A percentile compares a stretch with the other conserved stretches of the same genome.
These are phyloP conservation scores for Nowakowskiella sp. DNA, from an alignment of 192 early-diverging fungal genomes.

Conservation along the genomic window DNA sequence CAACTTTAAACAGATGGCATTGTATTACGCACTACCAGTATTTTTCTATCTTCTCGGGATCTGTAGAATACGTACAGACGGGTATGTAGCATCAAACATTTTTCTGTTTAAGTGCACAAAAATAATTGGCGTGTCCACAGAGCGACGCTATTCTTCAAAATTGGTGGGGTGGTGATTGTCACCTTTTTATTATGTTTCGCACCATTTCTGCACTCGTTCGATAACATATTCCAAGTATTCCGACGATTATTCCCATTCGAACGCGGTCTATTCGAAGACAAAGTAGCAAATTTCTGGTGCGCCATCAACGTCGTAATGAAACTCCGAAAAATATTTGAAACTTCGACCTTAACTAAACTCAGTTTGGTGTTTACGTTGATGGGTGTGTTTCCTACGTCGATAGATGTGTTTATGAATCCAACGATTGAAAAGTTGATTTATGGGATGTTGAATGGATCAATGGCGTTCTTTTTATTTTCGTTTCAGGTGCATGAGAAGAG, in stretches of 20 bases:
- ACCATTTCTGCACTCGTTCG: constrained; percentile 58
- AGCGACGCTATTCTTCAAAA: constrained; percentile 48
- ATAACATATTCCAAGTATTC: constrained; percentile 66
- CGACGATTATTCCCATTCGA: constrained; percentile 84
- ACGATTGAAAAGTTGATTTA: constrained; percentile 52
- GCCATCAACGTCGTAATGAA: constrained; percentile 80
- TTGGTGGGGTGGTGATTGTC: constrained; percentile 63
- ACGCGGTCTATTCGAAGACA: constrained; percentile 95
- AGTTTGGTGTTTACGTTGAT: constrained; percentile 61
- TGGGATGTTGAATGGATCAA: constrained; percentile 61
- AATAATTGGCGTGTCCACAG: constrained; percentile 21
- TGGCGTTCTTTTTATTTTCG: constrained; percentile 92
- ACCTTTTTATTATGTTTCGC: constrained; percentile 61
- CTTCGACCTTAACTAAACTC: not conserved
- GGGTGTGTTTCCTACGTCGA: constrained; percentile 62
- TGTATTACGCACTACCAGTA: constrained; percentile 86
- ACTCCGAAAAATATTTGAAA: constrained; percentile 56
- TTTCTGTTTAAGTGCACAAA: not conserved
- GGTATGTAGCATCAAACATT: constrained; percentile 23
- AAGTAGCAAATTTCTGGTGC: constrained; percentile 98
- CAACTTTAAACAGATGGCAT: constrained; percentile 93
- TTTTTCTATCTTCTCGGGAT: constrained; percentile 83
- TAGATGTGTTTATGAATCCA: constrained; percentile 57
- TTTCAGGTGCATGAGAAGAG: constrained; percentile 99
- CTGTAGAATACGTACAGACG: constrained; percentile 40